phyloP scores from a whole-genome alignment of 169 alveolate species.

The Eimeria praecox region DNA sequence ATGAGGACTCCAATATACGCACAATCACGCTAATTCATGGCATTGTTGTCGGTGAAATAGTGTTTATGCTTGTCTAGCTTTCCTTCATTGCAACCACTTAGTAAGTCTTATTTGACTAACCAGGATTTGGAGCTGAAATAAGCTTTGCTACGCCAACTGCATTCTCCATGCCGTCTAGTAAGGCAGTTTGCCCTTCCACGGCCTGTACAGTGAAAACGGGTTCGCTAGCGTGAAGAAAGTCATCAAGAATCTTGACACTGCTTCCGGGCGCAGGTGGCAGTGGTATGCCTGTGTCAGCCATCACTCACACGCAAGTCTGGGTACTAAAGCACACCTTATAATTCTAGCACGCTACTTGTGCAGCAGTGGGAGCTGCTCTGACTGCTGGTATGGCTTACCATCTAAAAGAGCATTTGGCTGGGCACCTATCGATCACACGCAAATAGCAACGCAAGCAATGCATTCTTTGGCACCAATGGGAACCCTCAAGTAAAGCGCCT shows the following conservation, averaged over 20 bases:
- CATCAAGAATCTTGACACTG: conserved; percentile 53
- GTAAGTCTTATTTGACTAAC: background rate
- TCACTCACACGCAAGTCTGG: background rate
- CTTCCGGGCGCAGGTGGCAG: conserved; percentile 43
- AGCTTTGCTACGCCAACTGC: background rate
- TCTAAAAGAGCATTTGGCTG: conserved; percentile 1
- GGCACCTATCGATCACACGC: background rate
- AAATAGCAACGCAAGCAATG: background rate
- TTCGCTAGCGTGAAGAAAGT: conserved; percentile 2
- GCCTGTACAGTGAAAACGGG: conserved; percentile 50
- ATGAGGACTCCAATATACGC: background rate
- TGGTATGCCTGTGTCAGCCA: conserved; percentile 1
- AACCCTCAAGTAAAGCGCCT: background rate
- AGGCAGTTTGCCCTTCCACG: conserved; percentile 2
- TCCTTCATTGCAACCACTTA: background rate
- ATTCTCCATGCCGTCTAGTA: conserved; percentile 33
- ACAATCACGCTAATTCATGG: background rate
- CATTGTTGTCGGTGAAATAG: background rate
- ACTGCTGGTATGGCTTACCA: background rate
- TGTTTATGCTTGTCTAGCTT: background rate
- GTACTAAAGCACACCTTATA: background rate
- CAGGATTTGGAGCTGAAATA: conserved; percentile 31
- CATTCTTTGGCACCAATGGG: background rate
- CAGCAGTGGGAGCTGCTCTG: background rate
- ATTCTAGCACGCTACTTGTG: background rate